A percentile compares a stretch with the other conserved stretches of the same genome.
These are phyloP conservation scores for Venturia aucupariae DNA, from an alignment of 2,329 filamentous ascomycete genomes.

Conservation along the genomic window DNA sequence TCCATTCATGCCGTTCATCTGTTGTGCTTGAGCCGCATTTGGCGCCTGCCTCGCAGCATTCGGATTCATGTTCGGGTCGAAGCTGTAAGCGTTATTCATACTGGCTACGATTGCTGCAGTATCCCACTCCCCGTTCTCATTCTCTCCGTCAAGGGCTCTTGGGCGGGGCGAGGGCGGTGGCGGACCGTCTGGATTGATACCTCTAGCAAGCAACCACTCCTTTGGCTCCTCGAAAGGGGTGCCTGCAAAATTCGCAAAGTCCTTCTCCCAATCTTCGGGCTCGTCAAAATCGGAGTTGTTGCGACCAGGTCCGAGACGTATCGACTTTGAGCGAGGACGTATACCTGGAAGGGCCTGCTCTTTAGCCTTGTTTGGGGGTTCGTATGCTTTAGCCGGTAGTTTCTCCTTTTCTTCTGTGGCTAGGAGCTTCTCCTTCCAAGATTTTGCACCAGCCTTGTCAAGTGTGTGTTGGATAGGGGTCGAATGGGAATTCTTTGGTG, in stretches of 20 bases:
- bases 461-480: not conserved
- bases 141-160: not conserved
- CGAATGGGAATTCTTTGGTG: not conserved
- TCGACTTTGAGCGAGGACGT: not conserved
- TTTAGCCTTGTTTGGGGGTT: not conserved
- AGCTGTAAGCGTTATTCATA: conserved; percentile 12
- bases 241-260: not conserved
- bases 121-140: conserved; percentile 2
- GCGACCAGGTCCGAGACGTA: not conserved
- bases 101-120: not conserved
- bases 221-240: conserved; percentile 1
- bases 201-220: not conserved
- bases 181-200: not conserved
- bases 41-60: conserved; percentile 5
- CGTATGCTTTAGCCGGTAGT: not conserved
- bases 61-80: conserved; percentile 4
- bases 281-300: not conserved
- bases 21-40: conserved; percentile 9
- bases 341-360: not conserved
- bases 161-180: not conserved
- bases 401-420: not conserved
- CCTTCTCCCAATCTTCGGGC: conserved; percentile 2
- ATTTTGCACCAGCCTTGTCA: not conserved
- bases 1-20: conserved; percentile 14
- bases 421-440: conserved; percentile 3